These are phyloP conservation scores for Trichoderma polysporum DNA, from an alignment of 2,329 filamentous ascomycete species.

Conservation along the genomic window DNA sequence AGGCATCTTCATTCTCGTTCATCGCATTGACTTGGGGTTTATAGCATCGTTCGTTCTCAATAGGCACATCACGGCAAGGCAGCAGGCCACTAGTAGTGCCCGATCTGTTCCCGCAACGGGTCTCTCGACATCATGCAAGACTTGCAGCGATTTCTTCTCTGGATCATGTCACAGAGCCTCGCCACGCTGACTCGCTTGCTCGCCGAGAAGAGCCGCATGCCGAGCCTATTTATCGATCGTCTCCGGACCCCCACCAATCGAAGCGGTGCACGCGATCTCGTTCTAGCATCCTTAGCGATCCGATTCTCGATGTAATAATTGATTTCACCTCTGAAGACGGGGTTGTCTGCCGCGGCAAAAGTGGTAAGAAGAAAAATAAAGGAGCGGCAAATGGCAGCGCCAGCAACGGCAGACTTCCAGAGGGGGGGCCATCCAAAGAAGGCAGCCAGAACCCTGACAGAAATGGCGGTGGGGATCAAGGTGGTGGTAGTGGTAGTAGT, in stretches of 20 bases:
- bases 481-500: constrained; percentile 21
- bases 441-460: constrained; percentile 18
- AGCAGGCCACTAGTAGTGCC: constrained; percentile 28
- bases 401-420: constrained; percentile 40
- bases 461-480: constrained; percentile 24
- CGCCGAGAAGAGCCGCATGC: neutral
- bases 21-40: neutral
- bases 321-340: constrained; percentile 58
- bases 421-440: constrained; percentile 38
- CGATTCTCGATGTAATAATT: constrained; percentile 46
- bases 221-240: neutral
- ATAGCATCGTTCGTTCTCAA: constrained; percentile 1
- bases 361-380: constrained; percentile 50
- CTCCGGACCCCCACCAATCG: constrained; percentile 25
- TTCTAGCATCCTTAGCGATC: constrained; percentile 46
- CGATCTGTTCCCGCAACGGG: constrained; percentile 38
- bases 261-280: constrained; percentile 18
- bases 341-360: constrained; percentile 53
- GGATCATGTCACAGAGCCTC: constrained; percentile 33
- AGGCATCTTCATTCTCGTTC: neutral
- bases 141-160: constrained; percentile 27
- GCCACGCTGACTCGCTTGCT: constrained; percentile 34
- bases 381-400: neutral
- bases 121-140: constrained; percentile 30
- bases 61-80: constrained; percentile 13